A percentile compares a stretch with the other conserved stretches of the same genome.
Evolutionary conservation across 768 basidiomycete species (phyloP).

Genomic region (Fomitopsis serialis): DNA sequence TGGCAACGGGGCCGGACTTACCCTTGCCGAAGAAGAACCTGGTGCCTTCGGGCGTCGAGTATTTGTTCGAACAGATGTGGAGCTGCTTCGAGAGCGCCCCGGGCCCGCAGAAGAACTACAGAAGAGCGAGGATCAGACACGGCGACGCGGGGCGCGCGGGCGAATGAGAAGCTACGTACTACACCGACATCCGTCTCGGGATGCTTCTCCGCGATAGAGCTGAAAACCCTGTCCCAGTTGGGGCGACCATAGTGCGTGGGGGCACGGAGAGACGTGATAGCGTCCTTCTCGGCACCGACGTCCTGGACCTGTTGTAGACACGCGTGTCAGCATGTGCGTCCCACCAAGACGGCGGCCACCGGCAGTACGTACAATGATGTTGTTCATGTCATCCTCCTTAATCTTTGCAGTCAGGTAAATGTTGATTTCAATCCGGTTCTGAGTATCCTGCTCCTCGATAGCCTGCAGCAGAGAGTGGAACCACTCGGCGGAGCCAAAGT

Average conservation of each 20-base stretch:
- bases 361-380: conserved; percentile 65
- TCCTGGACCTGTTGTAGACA: conserved; percentile 58
- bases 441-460: conserved; percentile 87
- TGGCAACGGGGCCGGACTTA: conserved; percentile 25
- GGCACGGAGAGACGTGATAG: conserved; percentile 82
- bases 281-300: conserved; percentile 89
- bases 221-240: conserved; percentile 76
- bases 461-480: conserved; percentile 92
- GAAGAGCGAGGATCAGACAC: conserved; percentile 1
- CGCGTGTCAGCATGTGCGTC: conserved; percentile 4
- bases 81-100: conserved; percentile 61
- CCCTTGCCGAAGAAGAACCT: conserved; percentile 91
- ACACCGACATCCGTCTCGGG: conserved; percentile 88
- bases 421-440: conserved; percentile 86
- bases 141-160: neutral
- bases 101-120: conserved; percentile 83
- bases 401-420: conserved; percentile 91
- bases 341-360: neutral
- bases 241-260: conserved; percentile 93
- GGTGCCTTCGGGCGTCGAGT: conserved; percentile 71
- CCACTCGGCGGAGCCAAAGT: conserved; percentile 87
- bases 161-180: conserved; percentile 35
- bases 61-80: conserved; percentile 80
- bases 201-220: conserved; percentile 74
- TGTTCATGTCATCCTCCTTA: conserved; percentile 90